These are phyloP conservation scores for Cadophora gregata DNA, from an alignment of 2,329 filamentous ascomycete genomes.

Conservation along the genomic window DNA sequence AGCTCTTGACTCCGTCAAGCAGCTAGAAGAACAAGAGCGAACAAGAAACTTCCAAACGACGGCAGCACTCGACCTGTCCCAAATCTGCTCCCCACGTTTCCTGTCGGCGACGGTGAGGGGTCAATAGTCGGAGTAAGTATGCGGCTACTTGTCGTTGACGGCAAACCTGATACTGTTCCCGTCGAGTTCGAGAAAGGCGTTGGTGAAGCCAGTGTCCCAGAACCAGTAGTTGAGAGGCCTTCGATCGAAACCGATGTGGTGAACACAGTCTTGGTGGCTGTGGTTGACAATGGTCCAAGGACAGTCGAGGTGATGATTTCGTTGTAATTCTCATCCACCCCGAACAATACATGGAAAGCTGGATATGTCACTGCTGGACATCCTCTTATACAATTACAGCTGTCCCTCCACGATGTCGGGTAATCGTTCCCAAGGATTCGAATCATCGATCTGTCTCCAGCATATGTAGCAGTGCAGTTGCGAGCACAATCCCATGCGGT, in stretches of 20 bases:
- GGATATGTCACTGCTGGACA: constrained; percentile 1
- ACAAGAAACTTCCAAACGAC: neutral
- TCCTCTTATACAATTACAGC: neutral
- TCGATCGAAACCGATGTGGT: neutral
- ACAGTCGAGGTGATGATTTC: constrained; percentile 8
- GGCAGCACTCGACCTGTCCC: neutral
- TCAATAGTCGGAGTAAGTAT: neutral
- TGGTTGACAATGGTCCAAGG: neutral
- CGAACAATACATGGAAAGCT: neutral
- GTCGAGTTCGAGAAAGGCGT: neutral
- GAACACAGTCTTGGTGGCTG: neutral
- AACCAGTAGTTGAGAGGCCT: neutral
- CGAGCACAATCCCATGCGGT: constrained; percentile 4
- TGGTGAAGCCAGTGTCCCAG: neutral
- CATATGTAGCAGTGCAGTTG: neutral
- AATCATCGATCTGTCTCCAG: neutral
- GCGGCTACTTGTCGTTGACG: neutral
- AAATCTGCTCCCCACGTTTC: neutral
- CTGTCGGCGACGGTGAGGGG: neutral
- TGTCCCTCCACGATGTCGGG: neutral
- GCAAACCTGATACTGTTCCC: neutral
- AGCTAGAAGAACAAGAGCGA: neutral
- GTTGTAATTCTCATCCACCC: neutral
- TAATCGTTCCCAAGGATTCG: neutral
- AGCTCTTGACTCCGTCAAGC: neutral